Evolutionary conservation across 2,329 filamentous ascomycete genomes (phyloP), one percentile per base, ranked within the genome.

Genomic region (Hypoxylon sp.): DNA sequence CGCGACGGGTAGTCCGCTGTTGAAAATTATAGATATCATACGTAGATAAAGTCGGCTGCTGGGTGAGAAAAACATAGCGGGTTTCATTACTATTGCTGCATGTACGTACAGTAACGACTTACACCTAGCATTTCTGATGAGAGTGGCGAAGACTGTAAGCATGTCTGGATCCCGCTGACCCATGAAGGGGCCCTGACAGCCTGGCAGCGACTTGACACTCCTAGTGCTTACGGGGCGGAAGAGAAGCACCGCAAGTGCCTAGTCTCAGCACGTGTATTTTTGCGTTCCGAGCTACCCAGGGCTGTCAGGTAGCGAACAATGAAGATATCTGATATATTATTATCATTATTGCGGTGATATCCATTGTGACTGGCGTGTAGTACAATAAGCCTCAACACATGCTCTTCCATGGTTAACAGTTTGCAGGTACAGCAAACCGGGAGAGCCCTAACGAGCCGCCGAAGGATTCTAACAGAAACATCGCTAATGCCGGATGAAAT

Each of bases 171-270:
- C 64, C 56, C 50, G 64, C 64, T 67, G 66, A 69, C 66, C 56
- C 63, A 30, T 54, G 38, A 28, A 59, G 40, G 56, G 49, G 42
- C 57, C 65, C 55, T 64, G 56, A 57, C 60, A 55, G 33, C 53
- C 53, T 56, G 49, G 48, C 56, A 60, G 64, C 53, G 40, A 44
- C 44, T 60, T 57, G 61, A 64, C 55, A 67, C 51, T 57, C 59
- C 40, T 69, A 69, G 67, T 62, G 67, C 67, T 69, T 69, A 69
- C 60, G 67, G 57, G 57, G 53, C 24, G 53, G 64, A 61, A 61
- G 45, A 51, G 49, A 55, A 60, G 46, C 38, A 63, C 40, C 55
- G 28, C 55, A 61, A 55, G 52, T 57, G 14, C 32, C 2, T 36
- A 63, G 42, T 59, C 60, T 36, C 28, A 55, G 60, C 66, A 66